These are phyloP conservation scores for Aspergillus udagawae DNA, from an alignment of 2,329 filamentous ascomycete species.

Conservation along the genomic window DNA sequence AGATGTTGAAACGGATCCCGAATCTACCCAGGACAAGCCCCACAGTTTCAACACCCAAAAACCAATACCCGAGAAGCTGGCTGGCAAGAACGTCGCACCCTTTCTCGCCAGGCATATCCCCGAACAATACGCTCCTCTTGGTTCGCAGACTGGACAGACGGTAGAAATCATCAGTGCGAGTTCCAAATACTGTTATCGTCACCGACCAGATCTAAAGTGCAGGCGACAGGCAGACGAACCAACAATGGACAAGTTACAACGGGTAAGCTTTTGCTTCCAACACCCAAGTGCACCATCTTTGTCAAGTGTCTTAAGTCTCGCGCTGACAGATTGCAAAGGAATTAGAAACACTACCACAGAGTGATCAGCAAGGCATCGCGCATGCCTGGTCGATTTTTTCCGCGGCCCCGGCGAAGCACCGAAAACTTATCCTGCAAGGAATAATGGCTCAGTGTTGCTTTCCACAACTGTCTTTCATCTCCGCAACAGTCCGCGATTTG, in stretches of 20 bases:
- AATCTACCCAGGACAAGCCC: slow-evolving; percentile 19
- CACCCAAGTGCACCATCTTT: not conserved
- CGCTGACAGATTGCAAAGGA: slow-evolving; percentile 51
- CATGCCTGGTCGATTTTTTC: slow-evolving; percentile 98
- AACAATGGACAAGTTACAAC: slow-evolving; percentile 92
- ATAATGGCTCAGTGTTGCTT: slow-evolving; percentile 97
- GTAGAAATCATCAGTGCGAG: slow-evolving; percentile 53
- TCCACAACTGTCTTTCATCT: slow-evolving; percentile 89
- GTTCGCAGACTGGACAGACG: slow-evolving; percentile 32
- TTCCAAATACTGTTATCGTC: slow-evolving; percentile 93
- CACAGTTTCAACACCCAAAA: slow-evolving; percentile 34
- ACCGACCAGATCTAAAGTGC: slow-evolving; percentile 91
- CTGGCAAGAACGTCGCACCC: slow-evolving; percentile 74
- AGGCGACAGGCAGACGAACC: slow-evolving; percentile 87
- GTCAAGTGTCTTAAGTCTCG: not conserved
- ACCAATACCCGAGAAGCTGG: slow-evolving; percentile 55
- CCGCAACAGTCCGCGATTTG: slow-evolving; percentile 83
- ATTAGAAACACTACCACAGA: slow-evolving; percentile 73
- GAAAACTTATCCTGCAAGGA: slow-evolving; percentile 93
- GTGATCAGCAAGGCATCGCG: slow-evolving; percentile 90
- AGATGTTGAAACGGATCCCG: slow-evolving; percentile 18
- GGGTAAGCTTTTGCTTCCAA: slow-evolving; percentile 50
- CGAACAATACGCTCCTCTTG: slow-evolving; percentile 76
- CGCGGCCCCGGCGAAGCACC: slow-evolving; percentile 86
- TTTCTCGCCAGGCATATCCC: slow-evolving; percentile 92